These are phyloP conservation scores for Xylariaceae sp. DNA, from an alignment of 2,329 filamentous ascomycete species.

Conservation along the genomic window DNA sequence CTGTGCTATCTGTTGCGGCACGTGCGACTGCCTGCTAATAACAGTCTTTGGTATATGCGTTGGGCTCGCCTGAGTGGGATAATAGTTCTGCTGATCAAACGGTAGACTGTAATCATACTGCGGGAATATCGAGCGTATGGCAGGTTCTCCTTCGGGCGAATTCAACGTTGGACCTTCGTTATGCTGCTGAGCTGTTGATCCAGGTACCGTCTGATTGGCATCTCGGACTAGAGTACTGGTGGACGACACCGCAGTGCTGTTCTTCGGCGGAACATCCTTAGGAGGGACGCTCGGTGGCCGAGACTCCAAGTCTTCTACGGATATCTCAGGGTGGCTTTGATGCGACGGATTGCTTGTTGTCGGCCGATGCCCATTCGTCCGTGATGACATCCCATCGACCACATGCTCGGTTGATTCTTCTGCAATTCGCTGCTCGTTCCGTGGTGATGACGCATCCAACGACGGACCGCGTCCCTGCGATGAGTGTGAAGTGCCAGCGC, in stretches of 20 bases:
- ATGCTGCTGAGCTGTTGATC: slow-evolving; percentile 54
- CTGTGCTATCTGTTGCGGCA: slow-evolving; percentile 33
- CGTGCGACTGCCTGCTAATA: slow-evolving; percentile 62
- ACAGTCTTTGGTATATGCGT: slow-evolving; percentile 58
- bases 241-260: slow-evolving; percentile 48
- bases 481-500: slow-evolving; percentile 28
- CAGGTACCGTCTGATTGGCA: slow-evolving; percentile 47
- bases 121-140: slow-evolving; percentile 69
- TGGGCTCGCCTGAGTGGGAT: slow-evolving; percentile 60
- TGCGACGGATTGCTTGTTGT: slow-evolving; percentile 28
- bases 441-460: slow-evolving; percentile 30
- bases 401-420: slow-evolving; percentile 29
- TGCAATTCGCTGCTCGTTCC: slow-evolving; percentile 26
- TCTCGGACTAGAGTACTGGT: slow-evolving; percentile 45
- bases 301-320: slow-evolving; percentile 28
- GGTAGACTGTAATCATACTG: slow-evolving; percentile 64
- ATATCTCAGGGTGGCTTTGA: slow-evolving; percentile 25
- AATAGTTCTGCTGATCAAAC: slow-evolving; percentile 64
- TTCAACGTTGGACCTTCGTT: slow-evolving; percentile 33
- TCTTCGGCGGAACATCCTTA: slow-evolving; percentile 41
- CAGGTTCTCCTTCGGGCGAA: slow-evolving; percentile 28
- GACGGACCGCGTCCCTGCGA: slow-evolving; percentile 26
- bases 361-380: slow-evolving; percentile 15
- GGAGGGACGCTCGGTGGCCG: slow-evolving; percentile 35
- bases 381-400: slow-evolving; percentile 28